phyloP scores from a whole-genome alignment of 371 early-diverging fungal genomes.

The Lichtheimia ornata region DNA sequence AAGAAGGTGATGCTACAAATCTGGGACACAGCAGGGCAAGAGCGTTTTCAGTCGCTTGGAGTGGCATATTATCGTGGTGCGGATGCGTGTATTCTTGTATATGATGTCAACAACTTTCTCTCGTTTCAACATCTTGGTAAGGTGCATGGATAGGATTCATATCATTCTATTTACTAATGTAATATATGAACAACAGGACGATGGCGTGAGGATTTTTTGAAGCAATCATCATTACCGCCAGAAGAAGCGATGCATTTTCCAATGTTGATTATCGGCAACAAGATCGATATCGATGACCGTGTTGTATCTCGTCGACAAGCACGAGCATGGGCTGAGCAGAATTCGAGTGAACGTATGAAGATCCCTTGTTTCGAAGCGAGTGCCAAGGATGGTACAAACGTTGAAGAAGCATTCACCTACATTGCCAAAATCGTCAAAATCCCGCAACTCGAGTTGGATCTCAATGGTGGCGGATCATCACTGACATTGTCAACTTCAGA shows the following conservation, averaged over 20 bases:
- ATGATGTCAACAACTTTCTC: conserved; percentile 91
- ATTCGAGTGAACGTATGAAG: conserved; percentile 32
- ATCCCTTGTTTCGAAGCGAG: conserved; percentile 92
- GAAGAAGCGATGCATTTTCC: conserved; percentile 25
- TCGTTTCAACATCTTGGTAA: conserved; percentile 26
- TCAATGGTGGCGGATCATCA: conserved; percentile 32
- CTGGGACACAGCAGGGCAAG: conserved; percentile 91
- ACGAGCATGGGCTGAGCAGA: conserved; percentile 55
- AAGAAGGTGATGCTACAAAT: conserved; percentile 70
- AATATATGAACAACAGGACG: conserved; percentile 62
- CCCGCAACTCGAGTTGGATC: conserved; percentile 53
- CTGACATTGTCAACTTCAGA: conserved; percentile 15
- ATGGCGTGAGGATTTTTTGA: conserved; percentile 88
- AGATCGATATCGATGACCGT: conserved; percentile 51
- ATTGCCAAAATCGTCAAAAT: conserved; percentile 70
- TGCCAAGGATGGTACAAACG: conserved; percentile 85
- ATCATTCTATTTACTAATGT: not conserved
- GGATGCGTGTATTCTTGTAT: conserved; percentile 89
- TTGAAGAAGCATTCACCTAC: conserved; percentile 79
- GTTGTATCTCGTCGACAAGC: conserved; percentile 75
- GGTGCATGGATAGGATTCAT: conserved; percentile 83
- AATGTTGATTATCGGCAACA: conserved; percentile 28
- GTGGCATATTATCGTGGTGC: conserved; percentile 98
- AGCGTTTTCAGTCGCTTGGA: conserved; percentile 86
- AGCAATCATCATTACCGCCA: conserved; percentile 27